Conservation (phyloP, 2,329 filamentous ascomycete genomes). For the Juglanconis juglandina region DNA sequence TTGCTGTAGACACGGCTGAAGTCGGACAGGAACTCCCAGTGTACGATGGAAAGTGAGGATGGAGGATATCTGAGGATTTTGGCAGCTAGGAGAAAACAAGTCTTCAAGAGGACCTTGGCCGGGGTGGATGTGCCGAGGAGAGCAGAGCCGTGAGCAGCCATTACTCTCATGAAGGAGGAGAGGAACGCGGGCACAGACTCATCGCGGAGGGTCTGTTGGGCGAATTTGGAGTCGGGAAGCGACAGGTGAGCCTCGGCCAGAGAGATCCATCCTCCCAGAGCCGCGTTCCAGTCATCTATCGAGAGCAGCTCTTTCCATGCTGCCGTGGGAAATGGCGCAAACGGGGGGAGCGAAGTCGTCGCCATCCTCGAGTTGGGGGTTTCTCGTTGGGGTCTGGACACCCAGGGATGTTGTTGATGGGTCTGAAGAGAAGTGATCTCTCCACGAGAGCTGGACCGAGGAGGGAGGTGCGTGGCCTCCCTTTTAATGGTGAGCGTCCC, state of each 20-base stretch:
- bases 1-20: constrained; percentile 65
- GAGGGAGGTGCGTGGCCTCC: background rate
- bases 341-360: constrained; percentile 56
- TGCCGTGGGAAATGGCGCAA: constrained; percentile 74
- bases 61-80: constrained; percentile 48
- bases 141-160: constrained; percentile 35
- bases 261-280: constrained; percentile 71
- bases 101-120: constrained; percentile 52
- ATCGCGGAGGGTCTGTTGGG: constrained; percentile 47
- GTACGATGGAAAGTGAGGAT: constrained; percentile 47
- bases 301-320: constrained; percentile 64
- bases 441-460: background rate
- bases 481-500: no score
- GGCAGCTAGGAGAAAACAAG: constrained; percentile 61
- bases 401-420: background rate
- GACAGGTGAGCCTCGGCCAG: constrained; percentile 64
- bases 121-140: constrained; percentile 32
- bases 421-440: background rate
- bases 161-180: constrained; percentile 60
- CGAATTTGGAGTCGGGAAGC: constrained; percentile 55
- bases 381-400: background rate
- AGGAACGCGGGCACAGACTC: constrained; percentile 62
- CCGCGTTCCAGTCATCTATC: constrained; percentile 71
- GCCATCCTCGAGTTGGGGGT: constrained; percentile 25
- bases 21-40: constrained; percentile 67